A percentile compares a stretch with the other conserved stretches of the same genome.
These are phyloP conservation scores for Blastobotrys indianensis DNA, from an alignment of 1,139 yeast species.

Conservation along the genomic window DNA sequence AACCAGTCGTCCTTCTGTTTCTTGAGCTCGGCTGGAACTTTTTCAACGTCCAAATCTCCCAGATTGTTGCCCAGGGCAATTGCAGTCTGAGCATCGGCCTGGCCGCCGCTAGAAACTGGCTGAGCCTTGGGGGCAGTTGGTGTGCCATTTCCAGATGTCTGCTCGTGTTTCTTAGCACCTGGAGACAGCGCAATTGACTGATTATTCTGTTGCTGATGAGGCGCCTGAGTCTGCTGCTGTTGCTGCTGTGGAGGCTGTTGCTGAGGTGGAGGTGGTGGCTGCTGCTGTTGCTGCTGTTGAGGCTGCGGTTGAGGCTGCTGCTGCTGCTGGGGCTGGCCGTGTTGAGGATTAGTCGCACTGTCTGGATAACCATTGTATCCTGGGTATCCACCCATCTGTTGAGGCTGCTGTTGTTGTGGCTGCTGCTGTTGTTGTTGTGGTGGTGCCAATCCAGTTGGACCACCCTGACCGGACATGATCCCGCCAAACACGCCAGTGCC, in stretches of 20 bases:
- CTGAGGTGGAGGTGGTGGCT: slow-evolving; percentile 11
- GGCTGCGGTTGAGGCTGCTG: slow-evolving; percentile 13
- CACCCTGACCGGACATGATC: slow-evolving; percentile 33
- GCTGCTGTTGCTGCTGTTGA: slow-evolving; percentile 12
- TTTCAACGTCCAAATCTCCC: slow-evolving; percentile 72
- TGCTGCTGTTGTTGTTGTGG: slow-evolving; percentile 19
- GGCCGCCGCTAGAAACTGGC: slow-evolving; percentile 14
- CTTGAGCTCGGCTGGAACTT: slow-evolving; percentile 72
- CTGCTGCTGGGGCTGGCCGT: slow-evolving; percentile 15
- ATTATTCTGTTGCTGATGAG: slow-evolving; percentile 10
- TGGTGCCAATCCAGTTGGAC: slow-evolving; percentile 20
- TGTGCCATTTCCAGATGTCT: slow-evolving; percentile 22
- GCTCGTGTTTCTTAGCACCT: slow-evolving; percentile 18
- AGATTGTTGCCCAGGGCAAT: slow-evolving; percentile 47
- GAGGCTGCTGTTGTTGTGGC: slow-evolving; percentile 18
- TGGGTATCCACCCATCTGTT: slow-evolving; percentile 11
- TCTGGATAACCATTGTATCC: slow-evolving; percentile 12
- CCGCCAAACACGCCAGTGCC: slow-evolving; percentile 30
- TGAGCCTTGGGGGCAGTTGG: slow-evolving; percentile 23
- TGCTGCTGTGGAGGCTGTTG: slow-evolving; percentile 16
- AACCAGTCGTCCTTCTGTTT: slow-evolving; percentile 85
- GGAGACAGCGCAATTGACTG: slow-evolving; percentile 13
- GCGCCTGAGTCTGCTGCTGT: slow-evolving; percentile 15
- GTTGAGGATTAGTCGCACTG: slow-evolving; percentile 7
- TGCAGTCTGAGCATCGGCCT: slow-evolving; percentile 15